Evolutionary conservation across 805 yeast genomes (phyloP), one percentile per base, ranked within the genome.

Genomic region (Ogataea paraovalis): DNA sequence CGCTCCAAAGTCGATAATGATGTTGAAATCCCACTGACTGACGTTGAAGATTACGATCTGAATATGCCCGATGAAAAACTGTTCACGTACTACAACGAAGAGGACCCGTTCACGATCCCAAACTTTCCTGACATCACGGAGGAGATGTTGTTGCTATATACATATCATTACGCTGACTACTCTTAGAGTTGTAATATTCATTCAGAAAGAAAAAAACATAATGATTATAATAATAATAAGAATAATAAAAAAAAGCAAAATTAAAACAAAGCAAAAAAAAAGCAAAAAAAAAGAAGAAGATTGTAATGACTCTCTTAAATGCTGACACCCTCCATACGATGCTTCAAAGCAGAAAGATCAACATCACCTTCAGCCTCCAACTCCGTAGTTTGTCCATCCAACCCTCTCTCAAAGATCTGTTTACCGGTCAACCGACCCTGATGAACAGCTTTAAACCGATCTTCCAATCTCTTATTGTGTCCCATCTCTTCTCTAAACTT

Each of bases 401-500:
- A 76, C 40, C 98, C 98, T 59, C 76, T 76, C 62, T 90, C 98
- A 61, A 92, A 92, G 50, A 94, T 86, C 67, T 89, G 92, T 57
- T 80, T 78, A 21, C 99, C 99, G 0, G 96, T 83, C 60, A 90
- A 67, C 66, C 83, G 86, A 7, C 94, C 95, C 39, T 74, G 75
- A 61, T 86, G 92, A 60, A 82, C 78, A n/a, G 62, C 64, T 34
- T 69, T 65, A 50, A 76, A 75, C 54, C 87, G 73, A 44, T 73
- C 69, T 32, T 66, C 67, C 47, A 79, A 75, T 54, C 81, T 72
- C 42, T 76, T 76, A 56, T 86, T 92, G 52, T 80, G 69, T n/a
- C 82, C 80, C 78, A 83, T 68, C 58, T 87, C 97, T 48, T 72
- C 69, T 48, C 95, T 75, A 66, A 94, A 91, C 44, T 67, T 71